Percentiles rank a stretch among this genome's conserved stretches.
phyloP scores from a whole-genome alignment of 1,284 basidiomycete species.

The Pyrrhoderma noxium region DNA sequence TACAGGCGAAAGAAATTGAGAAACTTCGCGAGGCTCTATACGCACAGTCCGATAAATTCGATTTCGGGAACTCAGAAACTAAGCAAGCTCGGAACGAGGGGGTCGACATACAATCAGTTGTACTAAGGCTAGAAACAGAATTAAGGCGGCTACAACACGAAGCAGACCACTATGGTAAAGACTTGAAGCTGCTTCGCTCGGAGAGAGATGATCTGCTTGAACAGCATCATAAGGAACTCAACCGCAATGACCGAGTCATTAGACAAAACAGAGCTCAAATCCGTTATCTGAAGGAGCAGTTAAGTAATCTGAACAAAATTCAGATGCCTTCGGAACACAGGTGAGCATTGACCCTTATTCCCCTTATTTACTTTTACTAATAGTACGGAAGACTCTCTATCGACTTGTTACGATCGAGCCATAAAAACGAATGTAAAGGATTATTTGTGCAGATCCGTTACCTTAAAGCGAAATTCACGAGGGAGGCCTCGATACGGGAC shows the following conservation, averaged over 20 bases:
- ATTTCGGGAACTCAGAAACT: conserved; percentile 55
- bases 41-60: conserved; percentile 55
- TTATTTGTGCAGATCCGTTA: conserved; percentile 85
- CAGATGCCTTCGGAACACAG: neutral
- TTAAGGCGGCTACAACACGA: conserved; percentile 62
- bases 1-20: conserved; percentile 62
- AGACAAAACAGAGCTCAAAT: conserved; percentile 64
- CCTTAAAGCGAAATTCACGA: conserved; percentile 84
- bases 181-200: conserved; percentile 54
- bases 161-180: conserved; percentile 67
- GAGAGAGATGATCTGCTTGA: conserved; percentile 60
- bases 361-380: neutral
- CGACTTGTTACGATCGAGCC: conserved; percentile 51
- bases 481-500: conserved; percentile 78
- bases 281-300: conserved; percentile 56
- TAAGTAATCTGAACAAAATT: conserved; percentile 35
- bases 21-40: conserved; percentile 59
- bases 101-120: conserved; percentile 28
- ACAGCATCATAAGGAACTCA: conserved; percentile 45
- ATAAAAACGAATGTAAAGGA: conserved; percentile 83
- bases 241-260: conserved; percentile 46
- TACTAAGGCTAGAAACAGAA: conserved; percentile 60
- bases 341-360: neutral
- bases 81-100: conserved; percentile 50
- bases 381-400: conserved; percentile 47